A percentile compares a stretch with the other conserved stretches of the same genome.
Conservation (phyloP, 352 stramenopile genomes). For the Phytophthora sansomeana region DNA sequence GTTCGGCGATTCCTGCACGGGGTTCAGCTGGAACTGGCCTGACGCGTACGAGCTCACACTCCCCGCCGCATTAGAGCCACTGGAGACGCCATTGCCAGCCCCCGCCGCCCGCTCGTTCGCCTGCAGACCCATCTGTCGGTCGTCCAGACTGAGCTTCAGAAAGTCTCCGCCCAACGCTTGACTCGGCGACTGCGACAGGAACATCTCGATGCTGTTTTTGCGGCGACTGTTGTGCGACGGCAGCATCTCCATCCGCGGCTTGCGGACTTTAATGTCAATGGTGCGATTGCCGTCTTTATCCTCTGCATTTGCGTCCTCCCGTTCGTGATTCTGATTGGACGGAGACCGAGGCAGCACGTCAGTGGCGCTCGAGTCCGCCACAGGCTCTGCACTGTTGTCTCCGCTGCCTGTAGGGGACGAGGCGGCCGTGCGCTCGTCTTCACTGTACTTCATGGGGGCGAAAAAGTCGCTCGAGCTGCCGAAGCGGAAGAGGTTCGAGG, state of each 20-base stretch:
- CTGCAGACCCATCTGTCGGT: constrained; percentile 58
- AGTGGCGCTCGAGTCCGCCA: constrained; percentile 30
- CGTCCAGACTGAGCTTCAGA: constrained; percentile 75
- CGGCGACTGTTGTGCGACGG: constrained; percentile 55
- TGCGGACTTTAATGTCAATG: constrained; percentile 34
- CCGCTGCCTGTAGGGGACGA: constrained; percentile 27
- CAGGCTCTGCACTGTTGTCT: constrained; percentile 6
- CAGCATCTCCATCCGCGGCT: constrained; percentile 41
- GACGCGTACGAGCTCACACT: constrained; percentile 43
- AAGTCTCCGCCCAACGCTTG: constrained; percentile 83
- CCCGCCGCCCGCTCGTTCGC: constrained; percentile 31
- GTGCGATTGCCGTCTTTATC: constrained; percentile 17
- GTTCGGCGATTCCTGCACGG: constrained; percentile 50
- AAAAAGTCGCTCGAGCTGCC: constrained; percentile 57
- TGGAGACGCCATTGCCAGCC: constrained; percentile 16
- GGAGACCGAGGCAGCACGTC: constrained; percentile 43
- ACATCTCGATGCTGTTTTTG: constrained; percentile 91
- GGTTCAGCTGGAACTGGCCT: constrained; percentile 62
- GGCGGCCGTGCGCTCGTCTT: constrained; percentile 41
- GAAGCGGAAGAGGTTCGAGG: constrained; percentile 59
- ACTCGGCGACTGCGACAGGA: constrained; percentile 84
- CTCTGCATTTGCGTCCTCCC: not conserved
- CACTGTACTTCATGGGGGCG: constrained; percentile 52
- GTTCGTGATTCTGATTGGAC: constrained; percentile 64
- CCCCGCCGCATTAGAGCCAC: constrained; percentile 4